phyloP scores from a whole-genome alignment of 192 early-diverging fungal genomes.

The Rhizoclosmatium sp. region DNA sequence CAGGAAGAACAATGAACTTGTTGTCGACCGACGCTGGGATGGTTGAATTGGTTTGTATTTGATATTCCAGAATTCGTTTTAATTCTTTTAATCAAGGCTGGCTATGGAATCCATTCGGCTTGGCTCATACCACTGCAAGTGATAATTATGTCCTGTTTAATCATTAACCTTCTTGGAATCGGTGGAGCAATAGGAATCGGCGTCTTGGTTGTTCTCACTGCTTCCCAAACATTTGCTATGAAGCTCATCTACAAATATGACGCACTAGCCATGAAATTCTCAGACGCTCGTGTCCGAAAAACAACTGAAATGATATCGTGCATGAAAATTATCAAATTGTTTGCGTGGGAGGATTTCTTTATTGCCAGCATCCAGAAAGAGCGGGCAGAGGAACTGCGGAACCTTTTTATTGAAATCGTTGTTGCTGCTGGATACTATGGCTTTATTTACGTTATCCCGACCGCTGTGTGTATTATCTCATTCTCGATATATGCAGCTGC shows the following conservation, averaged over 20 bases:
- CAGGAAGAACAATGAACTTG: background rate
- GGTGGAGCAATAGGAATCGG: constrained; percentile 5
- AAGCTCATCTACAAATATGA: constrained; percentile 19
- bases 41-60: background rate
- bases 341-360: constrained; percentile 83
- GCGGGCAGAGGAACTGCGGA: constrained; percentile 24
- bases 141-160: background rate
- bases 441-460: constrained; percentile 33
- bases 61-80: background rate
- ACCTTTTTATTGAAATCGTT: constrained; percentile 12
- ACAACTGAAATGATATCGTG: constrained; percentile 76
- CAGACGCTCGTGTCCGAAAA: constrained; percentile 2
- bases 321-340: constrained; percentile 88
- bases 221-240: constrained; percentile 10
- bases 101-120: constrained; percentile 15
- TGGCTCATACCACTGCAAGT: constrained; percentile 16
- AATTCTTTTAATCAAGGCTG: background rate
- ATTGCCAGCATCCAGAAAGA: constrained; percentile 54
- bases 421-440: constrained; percentile 29
- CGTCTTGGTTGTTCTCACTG: background rate
- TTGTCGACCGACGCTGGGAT: constrained; percentile 10
- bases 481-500: constrained; percentile 32
- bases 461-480: constrained; percentile 21
- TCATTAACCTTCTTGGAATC: constrained; percentile 12
- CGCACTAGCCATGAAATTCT: background rate